phyloP scores from a whole-genome alignment of 1,284 basidiomycete species.

The Marasmius sp. region DNA sequence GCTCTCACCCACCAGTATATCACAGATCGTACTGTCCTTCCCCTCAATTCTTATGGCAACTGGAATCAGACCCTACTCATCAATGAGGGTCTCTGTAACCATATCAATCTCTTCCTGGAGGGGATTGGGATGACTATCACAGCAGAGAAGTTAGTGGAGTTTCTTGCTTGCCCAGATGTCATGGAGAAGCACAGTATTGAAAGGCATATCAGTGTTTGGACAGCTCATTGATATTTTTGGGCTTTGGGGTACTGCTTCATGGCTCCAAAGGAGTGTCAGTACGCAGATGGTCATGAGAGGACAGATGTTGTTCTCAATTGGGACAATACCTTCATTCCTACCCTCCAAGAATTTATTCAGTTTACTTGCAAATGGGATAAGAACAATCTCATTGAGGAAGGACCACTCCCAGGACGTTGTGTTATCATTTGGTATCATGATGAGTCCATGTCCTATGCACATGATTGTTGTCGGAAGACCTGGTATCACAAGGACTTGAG shows the following conservation, averaged over 20 bases:
- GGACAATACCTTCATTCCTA: constrained; percentile 3
- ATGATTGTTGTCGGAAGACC: constrained; percentile 18
- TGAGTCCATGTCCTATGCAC: constrained; percentile 28
- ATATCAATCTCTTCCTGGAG: no score
- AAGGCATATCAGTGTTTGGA: neutral
- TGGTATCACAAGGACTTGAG: constrained; percentile 2
- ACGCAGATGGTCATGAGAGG: neutral
- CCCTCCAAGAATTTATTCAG: constrained; percentile 12
- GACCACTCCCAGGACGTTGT: no score
- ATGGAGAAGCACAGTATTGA: no score
- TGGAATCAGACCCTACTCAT: no score
- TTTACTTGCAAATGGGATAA: constrained; percentile 12
- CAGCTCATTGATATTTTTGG: neutral
- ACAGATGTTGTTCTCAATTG: neutral
- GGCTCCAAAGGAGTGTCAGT: neutral
- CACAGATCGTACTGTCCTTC: neutral
- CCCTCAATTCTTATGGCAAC: neutral
- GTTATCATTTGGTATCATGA: constrained; percentile 27
- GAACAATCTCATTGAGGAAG: constrained; percentile 4
- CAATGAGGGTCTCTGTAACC: no score
- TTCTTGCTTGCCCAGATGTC: no score
- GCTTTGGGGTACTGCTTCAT: neutral
- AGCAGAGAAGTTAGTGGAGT: no score
- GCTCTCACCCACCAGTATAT: neutral
- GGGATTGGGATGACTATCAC: no score